phyloP scores from a whole-genome alignment of 176 grass and related monocot genomes.

The Cenchrus americanus region DNA sequence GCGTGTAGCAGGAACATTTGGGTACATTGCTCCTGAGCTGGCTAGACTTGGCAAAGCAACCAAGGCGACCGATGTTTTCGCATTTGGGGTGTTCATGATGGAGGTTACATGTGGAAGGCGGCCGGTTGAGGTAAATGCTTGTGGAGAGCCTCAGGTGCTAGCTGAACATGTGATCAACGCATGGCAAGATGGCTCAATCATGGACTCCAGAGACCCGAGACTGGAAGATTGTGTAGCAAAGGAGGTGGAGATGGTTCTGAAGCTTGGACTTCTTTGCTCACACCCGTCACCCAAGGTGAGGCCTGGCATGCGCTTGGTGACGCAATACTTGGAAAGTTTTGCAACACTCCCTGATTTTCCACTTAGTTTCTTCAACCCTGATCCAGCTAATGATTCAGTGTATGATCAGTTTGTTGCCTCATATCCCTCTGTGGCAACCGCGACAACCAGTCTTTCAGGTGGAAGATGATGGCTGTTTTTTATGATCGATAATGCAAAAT shows the following conservation, averaged over 20 bases:
- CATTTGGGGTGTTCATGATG: constrained; percentile 27
- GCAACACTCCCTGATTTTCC: constrained; percentile 3
- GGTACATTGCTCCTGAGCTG: neutral
- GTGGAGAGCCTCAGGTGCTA: neutral
- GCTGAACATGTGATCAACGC: neutral
- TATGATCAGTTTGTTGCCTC: neutral
- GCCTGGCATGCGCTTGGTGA: neutral
- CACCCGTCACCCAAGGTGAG: neutral
- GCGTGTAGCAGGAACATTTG: neutral
- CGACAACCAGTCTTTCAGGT: neutral
- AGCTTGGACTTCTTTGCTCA: constrained; percentile 33
- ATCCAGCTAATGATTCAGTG: neutral
- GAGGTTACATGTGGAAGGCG: constrained; percentile 16
- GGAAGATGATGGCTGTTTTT: neutral
- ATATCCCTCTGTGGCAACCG: neutral
- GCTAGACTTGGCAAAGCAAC: constrained; percentile 24
- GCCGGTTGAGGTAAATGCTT: neutral
- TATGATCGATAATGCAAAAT: too few relatives aligned
- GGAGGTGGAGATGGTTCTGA: constrained; percentile 17
- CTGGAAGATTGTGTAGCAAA: neutral
- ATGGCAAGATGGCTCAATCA: constrained; percentile 22
- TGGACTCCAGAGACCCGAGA: neutral
- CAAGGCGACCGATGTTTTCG: constrained; percentile 26
- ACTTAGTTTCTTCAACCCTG: neutral
- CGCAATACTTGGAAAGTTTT: constrained; percentile 12